A percentile compares a stretch with the other conserved stretches of the same genome.
Conservation (phyloP, 306 rosid genomes). For the Fragaria iinumae region DNA sequence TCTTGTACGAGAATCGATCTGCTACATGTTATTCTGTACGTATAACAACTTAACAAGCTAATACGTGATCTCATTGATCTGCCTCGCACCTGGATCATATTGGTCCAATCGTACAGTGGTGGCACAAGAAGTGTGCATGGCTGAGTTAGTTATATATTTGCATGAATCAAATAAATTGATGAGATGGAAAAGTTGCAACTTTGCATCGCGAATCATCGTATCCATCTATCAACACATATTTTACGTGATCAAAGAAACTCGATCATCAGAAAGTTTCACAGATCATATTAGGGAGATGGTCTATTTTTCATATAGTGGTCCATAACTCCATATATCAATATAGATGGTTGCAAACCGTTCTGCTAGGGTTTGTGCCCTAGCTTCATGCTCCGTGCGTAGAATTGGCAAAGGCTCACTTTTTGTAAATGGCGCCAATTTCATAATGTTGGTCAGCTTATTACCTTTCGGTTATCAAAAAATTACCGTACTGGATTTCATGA, state of each 20-base stretch:
- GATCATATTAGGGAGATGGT: background rate
- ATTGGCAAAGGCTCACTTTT: background rate
- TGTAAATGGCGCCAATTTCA: background rate
- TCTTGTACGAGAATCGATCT: background rate
- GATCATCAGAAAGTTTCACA: background rate
- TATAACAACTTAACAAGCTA: background rate
- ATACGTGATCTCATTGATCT: slow-evolving; percentile 7
- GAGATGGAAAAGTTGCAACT: background rate
- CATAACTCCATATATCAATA: background rate
- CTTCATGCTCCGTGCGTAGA: background rate
- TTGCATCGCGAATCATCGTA: background rate
- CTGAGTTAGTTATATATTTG: background rate
- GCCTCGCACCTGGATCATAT: background rate
- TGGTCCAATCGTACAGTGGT: background rate
- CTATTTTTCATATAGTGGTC: background rate
- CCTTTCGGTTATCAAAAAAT: background rate
- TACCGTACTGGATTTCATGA: background rate
- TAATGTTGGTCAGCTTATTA: background rate
- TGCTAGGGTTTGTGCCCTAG: background rate
- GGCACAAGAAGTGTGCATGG: slow-evolving; percentile 1
- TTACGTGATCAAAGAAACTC: background rate
- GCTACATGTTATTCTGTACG: background rate
- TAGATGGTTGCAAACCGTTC: background rate
- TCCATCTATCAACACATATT: background rate
- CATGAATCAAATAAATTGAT: background rate